Evolutionary conservation across 495 filamentous ascomycete genomes (phyloP), one percentile per base, ranked within the genome.

Genomic region (Penicillium paxilli): DNA sequence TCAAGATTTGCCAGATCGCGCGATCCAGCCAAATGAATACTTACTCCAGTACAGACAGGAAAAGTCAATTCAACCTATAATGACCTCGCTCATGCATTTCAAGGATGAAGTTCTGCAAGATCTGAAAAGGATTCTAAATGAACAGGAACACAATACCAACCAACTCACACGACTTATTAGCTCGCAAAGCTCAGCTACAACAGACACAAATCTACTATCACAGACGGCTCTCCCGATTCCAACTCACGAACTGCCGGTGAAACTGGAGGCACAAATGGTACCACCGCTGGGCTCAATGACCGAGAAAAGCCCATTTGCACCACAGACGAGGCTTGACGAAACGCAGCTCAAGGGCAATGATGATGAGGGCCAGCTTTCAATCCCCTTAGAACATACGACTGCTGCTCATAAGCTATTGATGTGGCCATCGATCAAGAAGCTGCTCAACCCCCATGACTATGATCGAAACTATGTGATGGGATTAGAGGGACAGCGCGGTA

Each of bases 321-420:
- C 12, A 16, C 44, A 49, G 19, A 16, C 21, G n/a, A 22, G 24
- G 12, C n/a, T 40, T 9, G 54, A 54, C 16, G 63, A 60, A 12
- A 4, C 20, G n/a, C 44, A 25, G 12, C 42, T 61, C 6, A 62
- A 66, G 17, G 47, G 40, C 19, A n/a, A n/a, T n/a, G 65, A 65
- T 10, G 61, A 69, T 14, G 71, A 75, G 33, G 82, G 80, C 41
- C 78, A 80, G 23, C 76, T 85, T n/a, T 82, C 83, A 3, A 88
- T 95, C 44, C 87, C 87, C 0, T 76, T 82, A 5, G 87, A 91
- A 32, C 91, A 96, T 62, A 90, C 88, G 2, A 95, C 90, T 0
- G 83, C 88, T 22, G 90, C 91, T 1, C 88, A 91, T 33, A 82
- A 88, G 48, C 71, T 95, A 12, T 75, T 92, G n/a, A 79, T 83